phyloP scores from a whole-genome alignment of 257 asterid species.

The Phtheirospermum japonicum region DNA sequence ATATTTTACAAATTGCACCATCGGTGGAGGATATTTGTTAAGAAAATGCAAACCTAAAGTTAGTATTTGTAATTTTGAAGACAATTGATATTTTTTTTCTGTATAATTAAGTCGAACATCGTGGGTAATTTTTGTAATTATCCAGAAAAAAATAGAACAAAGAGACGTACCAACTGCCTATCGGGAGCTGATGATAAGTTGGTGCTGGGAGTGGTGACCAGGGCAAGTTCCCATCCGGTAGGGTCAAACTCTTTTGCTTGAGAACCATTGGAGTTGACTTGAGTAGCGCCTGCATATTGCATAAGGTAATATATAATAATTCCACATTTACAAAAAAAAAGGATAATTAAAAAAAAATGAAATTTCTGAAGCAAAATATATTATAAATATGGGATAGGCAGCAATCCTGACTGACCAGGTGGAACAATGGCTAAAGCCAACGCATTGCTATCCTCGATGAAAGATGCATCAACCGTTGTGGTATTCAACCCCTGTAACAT shows the following conservation, averaged over 20 bases:
- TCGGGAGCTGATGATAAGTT: constrained; percentile 64
- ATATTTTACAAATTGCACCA: neutral
- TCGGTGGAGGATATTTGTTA: neutral
- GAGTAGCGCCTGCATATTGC: constrained; percentile 43
- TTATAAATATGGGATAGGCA: neutral
- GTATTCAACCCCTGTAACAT: constrained; percentile 66
- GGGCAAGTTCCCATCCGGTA: constrained; percentile 92
- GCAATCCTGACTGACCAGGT: constrained; percentile 61
- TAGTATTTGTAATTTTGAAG: too few relatives aligned
- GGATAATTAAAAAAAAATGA: constrained; percentile 7
- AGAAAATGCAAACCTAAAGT: neutral
- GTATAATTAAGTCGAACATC: too few relatives aligned
- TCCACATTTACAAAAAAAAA: neutral
- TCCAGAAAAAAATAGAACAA: neutral
- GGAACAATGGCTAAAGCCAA: constrained; percentile 89
- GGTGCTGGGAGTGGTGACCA: constrained; percentile 73
- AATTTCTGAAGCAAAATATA: too few relatives aligned
- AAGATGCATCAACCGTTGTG: constrained; percentile 52
- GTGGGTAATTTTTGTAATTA: neutral
- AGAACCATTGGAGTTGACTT: constrained; percentile 40
- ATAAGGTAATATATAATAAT: constrained; percentile 18
- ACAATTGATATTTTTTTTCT: too few relatives aligned
- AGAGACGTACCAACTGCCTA: constrained; percentile 66
- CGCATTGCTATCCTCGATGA: constrained; percentile 80
- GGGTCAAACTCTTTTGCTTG: constrained; percentile 59